These are phyloP conservation scores for Pezicula radicicola DNA, from an alignment of 2,329 filamentous ascomycete species.

Conservation along the genomic window DNA sequence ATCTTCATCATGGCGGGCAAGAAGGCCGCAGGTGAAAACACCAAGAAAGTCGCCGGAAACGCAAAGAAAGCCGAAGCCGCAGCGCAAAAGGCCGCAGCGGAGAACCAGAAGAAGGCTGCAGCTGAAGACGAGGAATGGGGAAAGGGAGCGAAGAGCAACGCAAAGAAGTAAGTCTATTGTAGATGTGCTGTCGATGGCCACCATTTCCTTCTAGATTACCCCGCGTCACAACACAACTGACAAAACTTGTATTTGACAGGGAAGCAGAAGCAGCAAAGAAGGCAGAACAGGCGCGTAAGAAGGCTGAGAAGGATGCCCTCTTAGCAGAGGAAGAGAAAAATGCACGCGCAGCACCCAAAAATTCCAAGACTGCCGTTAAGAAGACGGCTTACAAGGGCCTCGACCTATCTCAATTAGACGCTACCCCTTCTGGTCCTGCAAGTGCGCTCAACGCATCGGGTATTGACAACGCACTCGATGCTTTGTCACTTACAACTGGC, in stretches of 20 bases:
- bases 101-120: slow-evolving; percentile 61
- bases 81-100: slow-evolving; percentile 71
- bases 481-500: slow-evolving; percentile 63
- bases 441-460: slow-evolving; percentile 73
- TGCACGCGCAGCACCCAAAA: slow-evolving; percentile 64
- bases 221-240: slow-evolving; percentile 7
- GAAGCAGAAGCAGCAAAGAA: slow-evolving; percentile 83
- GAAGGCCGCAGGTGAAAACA: slow-evolving; percentile 70
- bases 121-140: slow-evolving; percentile 76
- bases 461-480: slow-evolving; percentile 92
- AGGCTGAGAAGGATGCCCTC: slow-evolving; percentile 85
- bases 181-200: neutral
- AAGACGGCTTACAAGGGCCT: slow-evolving; percentile 62
- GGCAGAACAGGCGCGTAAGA: slow-evolving; percentile 79
- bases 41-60: slow-evolving; percentile 87
- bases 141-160: slow-evolving; percentile 78
- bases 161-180: slow-evolving; percentile 72
- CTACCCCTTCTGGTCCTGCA: slow-evolving; percentile 38
- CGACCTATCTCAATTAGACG: slow-evolving; percentile 73
- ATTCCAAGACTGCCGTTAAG: slow-evolving; percentile 65
- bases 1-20: slow-evolving; percentile 62
- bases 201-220: slow-evolving; percentile 2
- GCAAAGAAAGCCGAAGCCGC: slow-evolving; percentile 90
- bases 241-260: slow-evolving; percentile 40
- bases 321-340: slow-evolving; percentile 84